Evolutionary conservation across 768 basidiomycete species (phyloP), one percentile per base, ranked within the genome.

Genomic region (Suillus occidentalis): DNA sequence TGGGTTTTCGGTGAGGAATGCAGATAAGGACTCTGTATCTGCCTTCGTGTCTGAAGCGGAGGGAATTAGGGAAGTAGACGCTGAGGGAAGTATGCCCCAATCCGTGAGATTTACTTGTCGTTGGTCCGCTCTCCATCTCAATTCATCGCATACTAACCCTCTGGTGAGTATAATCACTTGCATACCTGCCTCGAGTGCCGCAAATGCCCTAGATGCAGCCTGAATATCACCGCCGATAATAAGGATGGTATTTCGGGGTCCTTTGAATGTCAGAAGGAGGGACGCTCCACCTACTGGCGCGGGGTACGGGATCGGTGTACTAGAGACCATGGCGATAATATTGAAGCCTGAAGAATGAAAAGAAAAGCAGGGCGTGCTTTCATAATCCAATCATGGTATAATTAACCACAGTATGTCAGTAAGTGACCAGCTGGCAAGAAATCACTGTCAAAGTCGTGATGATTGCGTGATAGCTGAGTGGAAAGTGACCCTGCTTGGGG

Each of bases 121-220:
- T 4, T 82, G 77, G 45, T 81, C 72, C 0, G 80, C 83, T 18
- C 95, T 79, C 85, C 88, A 91, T 70, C 76, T 78, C 1, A 96
- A 71, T 72, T 97, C 92, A 14, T 90, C 87, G 73, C 89, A 89
- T n/a, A 87, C 84, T 14, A 75, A 68, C 0, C 85, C 86, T 10
- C 79, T 81, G 0, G 84, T 78, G 9, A 92, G 71, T n/a, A 97
- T 76, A 31, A 89, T 76, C 39, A 96, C 94, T 10, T 74, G 70
- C 0, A 90, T 87, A 65, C 89, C 89, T 4, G 94, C 90, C 72
- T 96, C 93, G 42, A 97, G 83, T 2, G 92, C 87, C 20, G 90
- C 81, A 69, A 91, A 92, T 2, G 91, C 89, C 56, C 97, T 87
- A n/a, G 86, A 84, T 0, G 95, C 94, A 0, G 95, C 95, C 3